Evolutionary conservation across 495 filamentous ascomycete genomes (phyloP).

Genomic region (Saxispiralis lemnorum): DNA sequence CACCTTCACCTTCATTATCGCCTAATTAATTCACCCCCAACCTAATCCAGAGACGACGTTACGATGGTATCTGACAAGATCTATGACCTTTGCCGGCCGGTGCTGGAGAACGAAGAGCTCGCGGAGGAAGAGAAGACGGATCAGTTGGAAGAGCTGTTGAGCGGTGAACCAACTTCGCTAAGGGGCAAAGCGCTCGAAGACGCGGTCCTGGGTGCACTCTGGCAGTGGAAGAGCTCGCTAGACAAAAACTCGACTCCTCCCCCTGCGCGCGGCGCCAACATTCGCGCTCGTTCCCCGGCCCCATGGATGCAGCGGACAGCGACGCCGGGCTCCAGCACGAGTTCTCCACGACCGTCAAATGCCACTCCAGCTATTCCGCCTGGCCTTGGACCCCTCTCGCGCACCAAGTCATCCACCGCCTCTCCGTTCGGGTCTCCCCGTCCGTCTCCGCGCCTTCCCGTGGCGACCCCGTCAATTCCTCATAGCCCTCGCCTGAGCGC

Average conservation of each 20-base stretch:
- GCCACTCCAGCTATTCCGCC: constrained; percentile 66
- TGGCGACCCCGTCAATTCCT: constrained; percentile 79
- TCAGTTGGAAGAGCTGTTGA: constrained; percentile 70
- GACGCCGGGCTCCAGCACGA: constrained; percentile 44
- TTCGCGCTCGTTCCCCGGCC: constrained; percentile 70
- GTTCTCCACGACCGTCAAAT: constrained; percentile 50
- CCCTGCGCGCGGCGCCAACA: constrained; percentile 45
- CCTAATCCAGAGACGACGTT: not conserved
- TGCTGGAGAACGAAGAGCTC: constrained; percentile 63
- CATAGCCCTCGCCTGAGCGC: constrained; percentile 87
- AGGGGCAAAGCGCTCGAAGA: constrained; percentile 70
- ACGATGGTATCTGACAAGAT: constrained; percentile 84
- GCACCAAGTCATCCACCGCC: constrained; percentile 53
- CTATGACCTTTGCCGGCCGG: constrained; percentile 74
- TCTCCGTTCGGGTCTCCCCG: constrained; percentile 91
- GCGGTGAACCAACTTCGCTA: constrained; percentile 51
- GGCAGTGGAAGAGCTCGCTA: constrained; percentile 68
- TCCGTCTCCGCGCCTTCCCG: constrained; percentile 78
- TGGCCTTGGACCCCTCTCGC: constrained; percentile 53
- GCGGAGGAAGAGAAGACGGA: constrained; percentile 95
- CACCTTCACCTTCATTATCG: not conserved
- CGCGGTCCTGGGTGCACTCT: constrained; percentile 75
- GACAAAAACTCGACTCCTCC: constrained; percentile 62
- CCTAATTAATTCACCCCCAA: not conserved
- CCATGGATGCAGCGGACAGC: constrained; percentile 73